Base-by-base conservation (phyloP, 73 alveolate genomes). In the Paraurostyla sp. region DNA sequence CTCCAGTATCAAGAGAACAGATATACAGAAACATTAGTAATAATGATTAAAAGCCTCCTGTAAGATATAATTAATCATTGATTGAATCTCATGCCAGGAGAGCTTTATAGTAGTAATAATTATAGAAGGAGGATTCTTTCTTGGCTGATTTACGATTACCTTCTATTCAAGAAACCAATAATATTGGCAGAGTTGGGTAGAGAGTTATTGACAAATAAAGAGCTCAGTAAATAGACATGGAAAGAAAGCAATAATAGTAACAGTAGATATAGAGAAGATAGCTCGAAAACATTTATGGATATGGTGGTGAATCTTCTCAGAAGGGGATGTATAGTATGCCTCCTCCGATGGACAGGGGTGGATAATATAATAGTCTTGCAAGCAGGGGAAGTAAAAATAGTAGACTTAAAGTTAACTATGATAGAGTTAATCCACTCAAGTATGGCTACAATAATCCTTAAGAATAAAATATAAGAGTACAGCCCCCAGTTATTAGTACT, bases 221-320 rank as follows among this genome's bases (percentile, higher is more conserved):
- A 50, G 49, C 46, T 4, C 32, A 75, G 52, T 49, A 75, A 29
- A 2, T 49, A 18, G 87, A 75, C 15, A 75, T 75, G 87, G 87
- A 75, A 75, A 43, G 51, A 32, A 75, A 38, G 48, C 23, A 75
- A 33, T 3, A 43, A 3, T 48, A 75, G 18, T 35, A n/a, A n/a
- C n/a, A n/a, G n/a, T n/a, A n/a, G n/a, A n/a, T n/a, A n/a, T n/a
- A 69, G 11, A 75, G 52, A 75, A 75, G 60, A 51, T 46, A 75
- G 33, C 32, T 75, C 4, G 87, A 75, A 50, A 75, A 75, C 41
- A 32, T 75, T 20, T 75, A 75, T 69, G 84, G 52, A 27, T 13
- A n/a, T n/a, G n/a, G n/a, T n/a, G n/a, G n/a, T n/a, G n/a, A 29
- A 60, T 60, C 45, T 18, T 54, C 71, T 54, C 40, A 60, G 32